phyloP scores from a whole-genome alignment of 2,329 filamentous ascomycete genomes.

The Xylariaceae sp. region DNA sequence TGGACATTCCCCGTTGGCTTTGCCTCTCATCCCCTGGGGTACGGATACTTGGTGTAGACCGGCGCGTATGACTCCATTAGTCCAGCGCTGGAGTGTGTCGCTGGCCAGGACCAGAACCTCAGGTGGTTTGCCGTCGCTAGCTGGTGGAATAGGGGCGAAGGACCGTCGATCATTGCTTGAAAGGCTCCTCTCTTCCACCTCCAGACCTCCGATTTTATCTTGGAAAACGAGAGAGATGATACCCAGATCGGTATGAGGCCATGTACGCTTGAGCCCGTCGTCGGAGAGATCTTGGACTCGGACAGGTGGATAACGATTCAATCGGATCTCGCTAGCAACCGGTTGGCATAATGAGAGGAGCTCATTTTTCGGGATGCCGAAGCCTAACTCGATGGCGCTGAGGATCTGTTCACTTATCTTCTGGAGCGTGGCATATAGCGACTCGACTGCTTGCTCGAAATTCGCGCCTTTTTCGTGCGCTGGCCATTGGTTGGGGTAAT shows the following conservation, averaged over 20 bases:
- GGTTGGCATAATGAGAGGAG: too few species aligned
- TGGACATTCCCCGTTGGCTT: neutral
- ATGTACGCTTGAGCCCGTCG: conserved; percentile 2
- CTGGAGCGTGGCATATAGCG: too few species aligned
- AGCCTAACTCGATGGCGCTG: too few species aligned
- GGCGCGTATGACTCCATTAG: conserved; percentile 5
- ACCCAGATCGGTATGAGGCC: conserved; percentile 13
- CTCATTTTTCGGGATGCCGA: too few species aligned
- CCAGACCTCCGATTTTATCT: conserved; percentile 7
- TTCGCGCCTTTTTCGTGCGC: too few species aligned
- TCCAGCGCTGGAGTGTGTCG: conserved; percentile 10
- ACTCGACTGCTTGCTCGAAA: too few species aligned
- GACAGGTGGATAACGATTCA: conserved; percentile 8
- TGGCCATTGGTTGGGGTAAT: too few species aligned
- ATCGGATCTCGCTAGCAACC: conserved; percentile 3
- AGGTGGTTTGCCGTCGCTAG: neutral
- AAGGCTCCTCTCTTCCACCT: conserved; percentile 6
- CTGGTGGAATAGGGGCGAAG: conserved; percentile 7
- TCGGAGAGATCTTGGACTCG: conserved; percentile 1
- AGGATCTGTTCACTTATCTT: too few species aligned
- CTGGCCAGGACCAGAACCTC: conserved; percentile 9
- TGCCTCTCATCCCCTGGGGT: neutral
- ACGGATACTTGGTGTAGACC: conserved; percentile 8
- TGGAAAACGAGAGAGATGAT: conserved; percentile 11
- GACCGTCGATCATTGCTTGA: too few species aligned